Evolutionary conservation across 2,329 filamentous ascomycete genomes (phyloP).

Genomic region (Penicillium sumatraense): DNA sequence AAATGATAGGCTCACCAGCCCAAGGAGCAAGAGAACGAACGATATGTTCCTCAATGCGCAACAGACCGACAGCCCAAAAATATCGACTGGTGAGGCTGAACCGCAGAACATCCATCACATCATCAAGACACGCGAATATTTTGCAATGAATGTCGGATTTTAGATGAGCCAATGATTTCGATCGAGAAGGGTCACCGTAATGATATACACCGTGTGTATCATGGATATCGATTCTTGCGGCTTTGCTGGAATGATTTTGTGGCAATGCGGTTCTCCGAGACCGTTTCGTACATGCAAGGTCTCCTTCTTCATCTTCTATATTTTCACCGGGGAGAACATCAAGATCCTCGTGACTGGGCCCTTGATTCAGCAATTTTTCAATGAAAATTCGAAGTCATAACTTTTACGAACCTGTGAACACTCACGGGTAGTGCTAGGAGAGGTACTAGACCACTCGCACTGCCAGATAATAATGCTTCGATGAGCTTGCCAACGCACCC

Average conservation of each 20-base stretch:
- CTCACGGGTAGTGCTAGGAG: constrained; percentile 21
- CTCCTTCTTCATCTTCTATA: constrained; percentile 17
- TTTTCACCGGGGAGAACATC: constrained; percentile 16
- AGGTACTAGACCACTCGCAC: constrained; percentile 19
- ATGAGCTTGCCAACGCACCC: constrained; percentile 12
- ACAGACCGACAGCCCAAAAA: constrained; percentile 23
- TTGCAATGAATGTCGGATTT: constrained; percentile 15
- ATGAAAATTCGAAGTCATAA: too few species aligned
- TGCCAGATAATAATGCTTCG: constrained; percentile 19
- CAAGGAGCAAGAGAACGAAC: constrained; percentile 27
- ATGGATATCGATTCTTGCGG: constrained; percentile 16
- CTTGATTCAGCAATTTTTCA: not conserved
- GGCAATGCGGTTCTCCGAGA: constrained; percentile 9
- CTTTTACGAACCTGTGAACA: constrained; percentile 13
- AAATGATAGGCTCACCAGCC: constrained; percentile 36
- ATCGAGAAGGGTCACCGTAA: not conserved
- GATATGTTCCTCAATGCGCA: constrained; percentile 23
- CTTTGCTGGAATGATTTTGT: constrained; percentile 18
- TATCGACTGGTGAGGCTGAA: constrained; percentile 22
- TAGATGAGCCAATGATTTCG: constrained; percentile 11
- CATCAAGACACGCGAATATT: constrained; percentile 14
- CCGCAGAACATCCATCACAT: constrained; percentile 18
- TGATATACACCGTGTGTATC: not conserved
- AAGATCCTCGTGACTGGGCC: constrained; percentile 7
- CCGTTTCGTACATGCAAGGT: constrained; percentile 12